Percentiles rank a stretch among this genome's conserved stretches.
phyloP scores from a whole-genome alignment of 768 basidiomycete genomes.

The Xerocomellus intermedius region DNA sequence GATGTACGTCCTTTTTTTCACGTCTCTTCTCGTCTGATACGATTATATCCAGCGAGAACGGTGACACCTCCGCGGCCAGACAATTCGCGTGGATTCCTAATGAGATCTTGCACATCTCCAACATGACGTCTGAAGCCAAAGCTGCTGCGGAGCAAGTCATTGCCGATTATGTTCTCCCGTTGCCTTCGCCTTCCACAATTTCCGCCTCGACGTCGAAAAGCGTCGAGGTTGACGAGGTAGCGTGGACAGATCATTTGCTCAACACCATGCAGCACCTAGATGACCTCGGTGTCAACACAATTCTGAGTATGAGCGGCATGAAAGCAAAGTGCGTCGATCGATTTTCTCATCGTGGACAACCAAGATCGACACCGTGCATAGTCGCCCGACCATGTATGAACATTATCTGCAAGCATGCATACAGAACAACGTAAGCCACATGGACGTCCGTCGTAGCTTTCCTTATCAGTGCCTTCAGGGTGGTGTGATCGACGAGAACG shows the following conservation, averaged over 20 bases:
- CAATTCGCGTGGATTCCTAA: constrained; percentile 96
- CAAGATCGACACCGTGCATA: constrained; percentile 26
- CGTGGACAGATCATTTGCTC: constrained; percentile 85
- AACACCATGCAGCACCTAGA: constrained; percentile 68
- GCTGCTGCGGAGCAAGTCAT: constrained; percentile 64
- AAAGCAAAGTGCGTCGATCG: constrained; percentile 49
- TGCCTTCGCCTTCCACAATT: constrained; percentile 48
- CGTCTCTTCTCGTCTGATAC: constrained; percentile 2
- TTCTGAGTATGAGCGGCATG: constrained; percentile 64
- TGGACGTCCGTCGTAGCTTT: neutral
- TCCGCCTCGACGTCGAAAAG: constrained; percentile 44
- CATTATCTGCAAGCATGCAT: constrained; percentile 72
- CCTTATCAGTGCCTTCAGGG: constrained; percentile 51
- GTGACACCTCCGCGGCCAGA: constrained; percentile 63
- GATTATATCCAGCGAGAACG: constrained; percentile 61
- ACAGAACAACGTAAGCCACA: constrained; percentile 73
- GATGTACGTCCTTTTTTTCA: constrained; percentile 58
- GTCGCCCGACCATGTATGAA: constrained; percentile 70
- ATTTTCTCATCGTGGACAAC: neutral
- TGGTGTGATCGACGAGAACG: constrained; percentile 84
- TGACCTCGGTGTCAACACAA: constrained; percentile 51
- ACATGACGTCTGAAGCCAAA: constrained; percentile 58
- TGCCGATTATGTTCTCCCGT: constrained; percentile 76
- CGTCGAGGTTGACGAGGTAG: constrained; percentile 67
- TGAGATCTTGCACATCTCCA: constrained; percentile 56